These are phyloP conservation scores for Tulasnella sp. DNA, from an alignment of 768 basidiomycete species.

Conservation along the genomic window DNA sequence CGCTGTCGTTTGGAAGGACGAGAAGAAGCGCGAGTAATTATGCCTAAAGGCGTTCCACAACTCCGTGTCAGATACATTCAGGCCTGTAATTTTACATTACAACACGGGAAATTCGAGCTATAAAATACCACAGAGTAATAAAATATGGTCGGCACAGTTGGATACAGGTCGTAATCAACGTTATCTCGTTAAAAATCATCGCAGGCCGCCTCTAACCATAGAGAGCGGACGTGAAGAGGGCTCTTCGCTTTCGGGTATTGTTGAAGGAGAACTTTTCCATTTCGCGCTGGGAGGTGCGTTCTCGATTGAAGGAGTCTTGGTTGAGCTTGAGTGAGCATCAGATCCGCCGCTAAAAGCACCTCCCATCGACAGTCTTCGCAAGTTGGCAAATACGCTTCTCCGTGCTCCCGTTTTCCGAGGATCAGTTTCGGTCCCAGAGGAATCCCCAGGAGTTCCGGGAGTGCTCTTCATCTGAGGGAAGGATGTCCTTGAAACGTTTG, in stretches of 20 bases:
- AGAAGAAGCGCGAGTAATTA: not conserved
- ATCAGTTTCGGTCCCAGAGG: not conserved
- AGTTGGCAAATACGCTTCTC: conserved; percentile 15
- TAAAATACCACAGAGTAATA: not conserved
- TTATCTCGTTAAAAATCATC: not conserved
- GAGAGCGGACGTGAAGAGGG: not conserved
- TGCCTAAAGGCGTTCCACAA: not conserved
- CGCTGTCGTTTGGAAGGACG: conserved; percentile 43
- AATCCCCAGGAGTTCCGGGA: not conserved
- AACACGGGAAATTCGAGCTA: not conserved
- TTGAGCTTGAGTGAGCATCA: not conserved
- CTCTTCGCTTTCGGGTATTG: not conserved
- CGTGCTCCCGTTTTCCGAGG: not conserved
- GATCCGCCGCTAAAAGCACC: not conserved
- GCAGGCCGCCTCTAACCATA: not conserved
- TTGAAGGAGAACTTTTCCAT: not conserved
- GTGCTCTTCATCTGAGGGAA: not conserved
- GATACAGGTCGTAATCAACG: not conserved
- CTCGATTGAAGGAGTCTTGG: not conserved
- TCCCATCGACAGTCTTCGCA: conserved; percentile 13
- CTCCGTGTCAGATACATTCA: not conserved
- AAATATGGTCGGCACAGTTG: not conserved
- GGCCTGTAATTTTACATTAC: not conserved
- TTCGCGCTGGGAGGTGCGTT: not conserved
- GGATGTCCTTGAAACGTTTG: not conserved